Conservation (phyloP, 2,329 filamentous ascomycete genomes). For the Scytalidium lignicola region DNA sequence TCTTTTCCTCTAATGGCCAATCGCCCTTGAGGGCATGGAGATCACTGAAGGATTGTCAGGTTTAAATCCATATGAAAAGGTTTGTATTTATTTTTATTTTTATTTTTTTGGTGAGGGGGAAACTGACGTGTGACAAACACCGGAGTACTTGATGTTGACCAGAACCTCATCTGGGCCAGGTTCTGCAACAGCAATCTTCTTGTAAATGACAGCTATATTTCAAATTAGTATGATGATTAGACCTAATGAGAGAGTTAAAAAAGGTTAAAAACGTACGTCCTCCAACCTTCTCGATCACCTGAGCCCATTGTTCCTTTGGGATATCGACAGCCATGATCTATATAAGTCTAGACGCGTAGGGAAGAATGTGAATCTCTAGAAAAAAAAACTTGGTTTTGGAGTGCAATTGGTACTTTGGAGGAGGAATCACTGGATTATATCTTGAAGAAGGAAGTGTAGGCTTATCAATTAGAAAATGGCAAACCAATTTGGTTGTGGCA, state of each 20-base stretch:
- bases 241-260: constrained; percentile 13
- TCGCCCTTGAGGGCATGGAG: constrained; percentile 73
- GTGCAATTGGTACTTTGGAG: too few relatives aligned
- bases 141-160: constrained; percentile 84
- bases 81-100: too few relatives aligned
- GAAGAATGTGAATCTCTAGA: neutral
- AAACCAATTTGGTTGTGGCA: neutral
- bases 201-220: constrained; percentile 57
- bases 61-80: too few relatives aligned
- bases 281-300: constrained; percentile 79
- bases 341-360: neutral
- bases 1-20: constrained; percentile 79
- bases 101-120: too few relatives aligned
- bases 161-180: constrained; percentile 88
- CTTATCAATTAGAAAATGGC: neutral
- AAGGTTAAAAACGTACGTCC: constrained; percentile 51
- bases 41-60: neutral
- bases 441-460: neutral
- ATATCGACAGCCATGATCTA: constrained; percentile 41
- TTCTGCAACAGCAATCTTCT: constrained; percentile 74
- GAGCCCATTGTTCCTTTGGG: constrained; percentile 84
- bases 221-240: neutral
- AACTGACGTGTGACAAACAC: constrained; percentile 69
- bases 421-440: neutral
- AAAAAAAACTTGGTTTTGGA: neutral